Conservation (phyloP, 2,329 filamentous ascomycete species). For the Trichoderma atrobrunneum region DNA sequence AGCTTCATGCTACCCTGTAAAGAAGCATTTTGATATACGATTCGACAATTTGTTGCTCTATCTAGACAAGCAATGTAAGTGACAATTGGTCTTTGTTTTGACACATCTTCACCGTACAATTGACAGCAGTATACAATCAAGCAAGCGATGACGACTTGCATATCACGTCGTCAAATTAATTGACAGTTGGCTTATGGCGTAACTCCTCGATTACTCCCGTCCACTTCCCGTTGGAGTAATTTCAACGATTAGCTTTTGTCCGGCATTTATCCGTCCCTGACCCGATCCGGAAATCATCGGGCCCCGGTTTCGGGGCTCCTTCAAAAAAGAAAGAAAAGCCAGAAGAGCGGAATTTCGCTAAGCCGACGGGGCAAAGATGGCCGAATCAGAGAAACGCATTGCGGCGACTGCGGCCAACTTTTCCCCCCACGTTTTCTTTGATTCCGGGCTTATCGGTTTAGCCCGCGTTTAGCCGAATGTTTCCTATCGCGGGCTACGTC, state of each 20-base stretch:
- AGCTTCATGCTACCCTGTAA: not conserved
- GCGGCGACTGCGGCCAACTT: not conserved
- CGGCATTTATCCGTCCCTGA: not conserved
- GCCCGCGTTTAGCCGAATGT: conserved; percentile 6
- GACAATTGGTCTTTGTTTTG: not conserved
- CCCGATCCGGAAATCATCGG: not conserved
- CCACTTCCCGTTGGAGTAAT: not conserved
- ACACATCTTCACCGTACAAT: not conserved
- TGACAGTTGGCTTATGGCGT: not conserved
- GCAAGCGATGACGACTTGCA: not conserved
- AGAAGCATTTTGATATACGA: not conserved
- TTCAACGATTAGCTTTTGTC: not conserved
- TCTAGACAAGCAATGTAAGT: not conserved
- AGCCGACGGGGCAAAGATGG: not conserved
- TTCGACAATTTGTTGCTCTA: not conserved
- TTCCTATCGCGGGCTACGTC: not conserved
- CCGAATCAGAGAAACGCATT: not conserved
- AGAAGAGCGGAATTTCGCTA: not conserved
- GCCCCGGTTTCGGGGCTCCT: not conserved
- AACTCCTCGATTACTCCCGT: not conserved
- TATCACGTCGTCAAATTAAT: not conserved
- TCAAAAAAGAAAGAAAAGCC: no score
- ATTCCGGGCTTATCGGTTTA: not conserved
- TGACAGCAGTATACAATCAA: rapidly evolving
- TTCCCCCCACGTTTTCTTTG: not conserved